Evolutionary conservation across 148 eudicot genomes (phyloP).

Genomic region (Dianthus caryophyllus): DNA sequence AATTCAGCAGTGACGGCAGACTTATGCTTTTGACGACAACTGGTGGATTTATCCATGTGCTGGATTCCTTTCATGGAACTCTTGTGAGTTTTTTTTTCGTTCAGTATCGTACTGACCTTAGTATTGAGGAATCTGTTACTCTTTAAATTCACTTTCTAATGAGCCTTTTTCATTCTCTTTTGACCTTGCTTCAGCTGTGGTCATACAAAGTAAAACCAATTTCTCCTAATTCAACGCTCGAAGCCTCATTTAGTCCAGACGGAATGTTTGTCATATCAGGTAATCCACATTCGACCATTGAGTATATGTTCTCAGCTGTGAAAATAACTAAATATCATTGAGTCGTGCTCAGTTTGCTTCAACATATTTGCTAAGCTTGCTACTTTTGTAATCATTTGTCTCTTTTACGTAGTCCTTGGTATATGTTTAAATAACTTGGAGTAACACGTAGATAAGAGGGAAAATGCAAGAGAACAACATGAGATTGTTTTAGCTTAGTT

Average conservation of each 20-base stretch:
- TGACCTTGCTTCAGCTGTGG: constrained; percentile 35
- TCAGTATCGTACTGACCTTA: not conserved
- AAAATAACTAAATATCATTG: not conserved
- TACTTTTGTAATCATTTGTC: not conserved
- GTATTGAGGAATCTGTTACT: not conserved
- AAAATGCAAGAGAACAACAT: not conserved
- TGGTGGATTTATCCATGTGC: constrained; percentile 79
- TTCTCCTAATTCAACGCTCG: constrained; percentile 65
- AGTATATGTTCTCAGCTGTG: constrained; percentile 5
- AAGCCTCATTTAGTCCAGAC: constrained; percentile 92
- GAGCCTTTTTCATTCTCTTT: constrained; percentile 12
- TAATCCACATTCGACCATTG: constrained; percentile 13
- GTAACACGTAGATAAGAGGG: not conserved
- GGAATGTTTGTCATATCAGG: constrained; percentile 96
- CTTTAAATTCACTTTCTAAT: constrained; percentile 13
- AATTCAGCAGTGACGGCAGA: constrained; percentile 91
- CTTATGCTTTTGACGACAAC: constrained; percentile 82
- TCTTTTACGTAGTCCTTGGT: not conserved
- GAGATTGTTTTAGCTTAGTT: too few species aligned
- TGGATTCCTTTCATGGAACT: constrained; percentile 89
- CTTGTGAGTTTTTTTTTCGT: constrained; percentile 52
- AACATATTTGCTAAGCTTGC: not conserved
- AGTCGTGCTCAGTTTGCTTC: not conserved
- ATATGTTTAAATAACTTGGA: not conserved
- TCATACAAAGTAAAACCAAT: constrained; percentile 79